Base-by-base conservation (phyloP, 768 basidiomycete genomes). In the Brasilioporus rufonigricans region DNA sequence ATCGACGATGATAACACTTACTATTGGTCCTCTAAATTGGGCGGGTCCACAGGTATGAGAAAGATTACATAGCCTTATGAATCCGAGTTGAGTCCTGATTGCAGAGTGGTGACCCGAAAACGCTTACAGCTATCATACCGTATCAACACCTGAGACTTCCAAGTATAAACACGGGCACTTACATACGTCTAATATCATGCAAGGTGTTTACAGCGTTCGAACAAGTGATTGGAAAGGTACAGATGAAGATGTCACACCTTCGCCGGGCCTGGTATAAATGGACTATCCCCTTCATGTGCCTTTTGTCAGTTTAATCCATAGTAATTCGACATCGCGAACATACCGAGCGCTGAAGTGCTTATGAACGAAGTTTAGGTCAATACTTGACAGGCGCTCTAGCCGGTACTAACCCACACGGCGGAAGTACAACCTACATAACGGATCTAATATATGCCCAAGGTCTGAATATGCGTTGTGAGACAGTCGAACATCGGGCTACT, bases 371-470 rank as follows among this genome's bases (percentile, higher is more conserved):
- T 19, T 4, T 7, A n/a, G 19, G 29, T 50, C 13, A 44, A 52
- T 5, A 7, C 4, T 8, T 7, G 50, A 43, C 24, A 44, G 2
- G 4, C n/a, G n/a, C 19, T 18, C 50, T 19, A 14, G n/a, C 10
- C 3, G 3, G n/a, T 24, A 5, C 33, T 12, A 8, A 44, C 50
- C 36, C 26, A 52, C 50, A 52, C 0, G 5, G 10, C 32, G 3
- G 50, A 52, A 26, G 44, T n/a, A 11, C 16, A 52, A 13, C 50
- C 50, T 8, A 24, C 50, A 27, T 52, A 52, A 44, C 50, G 43
- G 12, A 52, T 44, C 50, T 52, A 14, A 18, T 33, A 39, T 11
- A n/a, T 3, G 10, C 6, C 19, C 24, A 7, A 29, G 26, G 1
- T 38, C 21, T 39, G 19, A 29, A 8, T 39, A 21, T 40, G 12